A percentile compares a stretch with the other conserved stretches of the same genome.
These are phyloP conservation scores for Ophiosphaerella herpotricha DNA, from an alignment of 2,329 filamentous ascomycete species.

Conservation along the genomic window DNA sequence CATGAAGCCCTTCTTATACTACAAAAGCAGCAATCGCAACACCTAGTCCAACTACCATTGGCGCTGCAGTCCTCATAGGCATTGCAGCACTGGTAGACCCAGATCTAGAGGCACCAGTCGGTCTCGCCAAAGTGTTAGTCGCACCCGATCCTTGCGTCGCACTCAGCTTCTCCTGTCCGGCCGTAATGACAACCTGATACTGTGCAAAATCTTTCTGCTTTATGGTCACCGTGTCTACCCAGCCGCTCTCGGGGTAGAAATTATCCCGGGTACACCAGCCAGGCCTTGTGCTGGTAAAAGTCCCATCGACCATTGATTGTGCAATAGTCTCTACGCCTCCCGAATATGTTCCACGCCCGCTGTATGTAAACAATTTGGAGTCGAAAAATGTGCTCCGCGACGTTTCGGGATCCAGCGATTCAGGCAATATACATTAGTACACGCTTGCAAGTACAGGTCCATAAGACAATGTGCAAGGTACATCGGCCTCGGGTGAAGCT, in stretches of 20 bases:
- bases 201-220: background rate
- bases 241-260: background rate
- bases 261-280: background rate
- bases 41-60: background rate
- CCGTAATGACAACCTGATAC: conserved; percentile 8
- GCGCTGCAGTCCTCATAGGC: conserved; percentile 1
- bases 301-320: background rate
- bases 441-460: background rate
- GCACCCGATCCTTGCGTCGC: conserved; percentile 4
- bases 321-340: conserved; percentile 6
- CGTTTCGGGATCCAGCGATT: background rate
- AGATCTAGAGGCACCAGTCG: background rate
- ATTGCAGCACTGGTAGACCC: background rate
- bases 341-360: background rate
- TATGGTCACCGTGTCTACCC: too few relatives aligned
- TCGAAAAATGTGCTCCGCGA: background rate
- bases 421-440: background rate
- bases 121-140: background rate
- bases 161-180: conserved; percentile 7
- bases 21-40: conserved; percentile 1
- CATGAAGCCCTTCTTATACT: background rate
- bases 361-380: background rate
- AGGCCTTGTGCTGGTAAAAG: background rate
- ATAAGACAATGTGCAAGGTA: conserved; percentile 2
- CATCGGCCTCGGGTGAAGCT: background rate